A percentile compares a stretch with the other conserved stretches of the same genome.
Evolutionary conservation across 305 asterid genomes (phyloP).

Genomic region (Fraxinus greggii): DNA sequence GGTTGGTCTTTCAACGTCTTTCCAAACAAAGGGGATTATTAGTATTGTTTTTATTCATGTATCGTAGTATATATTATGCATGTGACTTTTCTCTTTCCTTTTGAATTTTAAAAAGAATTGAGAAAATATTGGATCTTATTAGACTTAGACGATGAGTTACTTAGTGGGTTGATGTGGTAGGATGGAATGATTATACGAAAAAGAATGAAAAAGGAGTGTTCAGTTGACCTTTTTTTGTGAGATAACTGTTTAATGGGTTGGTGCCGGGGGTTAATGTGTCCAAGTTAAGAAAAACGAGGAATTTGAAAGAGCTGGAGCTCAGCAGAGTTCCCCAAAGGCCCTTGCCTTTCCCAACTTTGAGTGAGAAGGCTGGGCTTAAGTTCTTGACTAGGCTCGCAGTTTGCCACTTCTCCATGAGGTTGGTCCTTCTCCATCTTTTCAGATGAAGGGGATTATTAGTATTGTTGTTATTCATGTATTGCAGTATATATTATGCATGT

Average conservation of each 20-base stretch:
- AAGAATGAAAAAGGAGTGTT: background rate
- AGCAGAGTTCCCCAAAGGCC: constrained; percentile 73
- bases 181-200: background rate
- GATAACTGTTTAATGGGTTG: background rate
- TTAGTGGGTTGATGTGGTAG: background rate
- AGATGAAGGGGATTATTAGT: background rate
- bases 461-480: background rate
- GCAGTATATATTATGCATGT: background rate
- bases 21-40: background rate
- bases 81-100: background rate
- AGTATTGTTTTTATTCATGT: background rate
- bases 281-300: constrained; percentile 61
- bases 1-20: constrained; percentile 38
- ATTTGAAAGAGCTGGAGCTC: constrained; percentile 83
- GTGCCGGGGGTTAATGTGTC: constrained; percentile 63
- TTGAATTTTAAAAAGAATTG: background rate
- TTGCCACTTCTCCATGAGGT: constrained; percentile 92
- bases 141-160: background rate
- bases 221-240: background rate
- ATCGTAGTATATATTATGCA: background rate
- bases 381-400: constrained; percentile 74
- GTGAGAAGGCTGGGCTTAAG: constrained; percentile 66
- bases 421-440: background rate
- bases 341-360: constrained; percentile 61
- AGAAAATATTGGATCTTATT: background rate